Evolutionary conservation across 164 flowering plant genomes (phyloP).

Genomic region (Piper betle): DNA sequence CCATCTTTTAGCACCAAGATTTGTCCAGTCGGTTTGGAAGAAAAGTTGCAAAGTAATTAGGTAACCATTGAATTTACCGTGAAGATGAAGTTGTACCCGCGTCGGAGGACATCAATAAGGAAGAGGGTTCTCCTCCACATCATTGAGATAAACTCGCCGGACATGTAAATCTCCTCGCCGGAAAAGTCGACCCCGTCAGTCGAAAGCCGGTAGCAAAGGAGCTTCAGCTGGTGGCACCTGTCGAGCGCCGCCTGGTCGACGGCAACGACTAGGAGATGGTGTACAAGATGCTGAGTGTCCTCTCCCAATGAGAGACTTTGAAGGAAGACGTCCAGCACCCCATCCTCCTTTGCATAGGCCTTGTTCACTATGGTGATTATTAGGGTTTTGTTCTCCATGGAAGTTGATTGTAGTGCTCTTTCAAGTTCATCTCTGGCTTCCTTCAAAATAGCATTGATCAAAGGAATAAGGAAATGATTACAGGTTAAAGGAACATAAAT

Average conservation of each 20-base stretch:
- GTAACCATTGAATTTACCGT: conserved; percentile 29
- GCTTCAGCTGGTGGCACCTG: conserved; percentile 35
- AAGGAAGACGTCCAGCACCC: conserved; percentile 58
- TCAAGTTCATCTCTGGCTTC: conserved; percentile 28
- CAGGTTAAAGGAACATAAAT: not conserved
- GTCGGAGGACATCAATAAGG: conserved; percentile 41
- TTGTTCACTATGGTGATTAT: conserved; percentile 53
- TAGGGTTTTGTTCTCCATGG: conserved; percentile 41
- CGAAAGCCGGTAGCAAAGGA: conserved; percentile 45
- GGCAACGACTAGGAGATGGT: conserved; percentile 46
- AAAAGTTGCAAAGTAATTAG: not conserved
- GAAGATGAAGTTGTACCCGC: conserved; percentile 64
- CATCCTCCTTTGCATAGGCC: conserved; percentile 42
- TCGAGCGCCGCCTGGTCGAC: conserved; percentile 46
- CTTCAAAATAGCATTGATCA: not conserved
- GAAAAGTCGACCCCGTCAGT: conserved; percentile 46
- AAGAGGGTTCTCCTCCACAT: conserved; percentile 78
- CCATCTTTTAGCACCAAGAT: too few species aligned
- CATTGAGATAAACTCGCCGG: conserved; percentile 56
- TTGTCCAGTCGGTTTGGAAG: not conserved
- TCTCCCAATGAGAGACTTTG: conserved; percentile 64
- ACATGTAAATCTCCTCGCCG: conserved; percentile 63
- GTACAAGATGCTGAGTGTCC: conserved; percentile 31
- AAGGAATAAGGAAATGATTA: too few species aligned
- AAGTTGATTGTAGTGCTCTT: conserved; percentile 23